phyloP scores from a whole-genome alignment of 768 basidiomycete genomes.

The Amanita rimosa region DNA sequence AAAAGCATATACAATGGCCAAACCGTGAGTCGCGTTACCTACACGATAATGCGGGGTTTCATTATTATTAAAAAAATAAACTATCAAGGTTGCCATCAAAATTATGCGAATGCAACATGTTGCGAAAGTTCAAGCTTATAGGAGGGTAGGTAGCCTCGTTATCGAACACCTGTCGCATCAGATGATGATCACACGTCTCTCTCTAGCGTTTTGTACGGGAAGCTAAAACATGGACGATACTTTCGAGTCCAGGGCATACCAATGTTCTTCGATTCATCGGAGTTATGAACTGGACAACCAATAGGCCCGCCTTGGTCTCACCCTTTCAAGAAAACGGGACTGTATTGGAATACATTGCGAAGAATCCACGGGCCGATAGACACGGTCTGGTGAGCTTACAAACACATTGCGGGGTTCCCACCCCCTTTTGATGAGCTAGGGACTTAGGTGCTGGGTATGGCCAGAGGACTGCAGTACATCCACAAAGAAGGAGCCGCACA shows the following conservation, averaged over 20 bases:
- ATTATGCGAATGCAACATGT: not conserved
- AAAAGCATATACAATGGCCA: not conserved
- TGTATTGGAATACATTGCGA: not conserved
- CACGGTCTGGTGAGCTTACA: not conserved
- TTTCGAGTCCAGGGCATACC: not conserved
- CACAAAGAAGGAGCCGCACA: not conserved
- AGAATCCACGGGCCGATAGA: not conserved
- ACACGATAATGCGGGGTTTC: not conserved
- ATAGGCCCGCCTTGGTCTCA: not conserved
- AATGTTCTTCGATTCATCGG: not conserved
- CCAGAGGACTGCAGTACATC: not conserved
- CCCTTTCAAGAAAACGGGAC: not conserved
- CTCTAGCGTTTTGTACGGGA: conserved; percentile 1
- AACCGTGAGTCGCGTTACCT: not conserved
- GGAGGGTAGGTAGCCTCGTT: no score
- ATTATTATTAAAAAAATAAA: not conserved
- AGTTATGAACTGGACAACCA: not conserved
- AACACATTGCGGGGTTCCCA: not conserved
- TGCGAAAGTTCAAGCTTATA: not conserved
- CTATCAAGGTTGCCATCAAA: not conserved
- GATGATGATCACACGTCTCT: no score
- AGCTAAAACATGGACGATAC: not conserved
- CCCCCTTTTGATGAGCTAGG: not conserved
- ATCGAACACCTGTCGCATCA: no score
- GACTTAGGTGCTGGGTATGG: not conserved